A percentile compares a stretch with the other conserved stretches of the same genome.
Conservation (phyloP, 2,329 filamentous ascomycete species). For the Fusarium verticillioides region DNA sequence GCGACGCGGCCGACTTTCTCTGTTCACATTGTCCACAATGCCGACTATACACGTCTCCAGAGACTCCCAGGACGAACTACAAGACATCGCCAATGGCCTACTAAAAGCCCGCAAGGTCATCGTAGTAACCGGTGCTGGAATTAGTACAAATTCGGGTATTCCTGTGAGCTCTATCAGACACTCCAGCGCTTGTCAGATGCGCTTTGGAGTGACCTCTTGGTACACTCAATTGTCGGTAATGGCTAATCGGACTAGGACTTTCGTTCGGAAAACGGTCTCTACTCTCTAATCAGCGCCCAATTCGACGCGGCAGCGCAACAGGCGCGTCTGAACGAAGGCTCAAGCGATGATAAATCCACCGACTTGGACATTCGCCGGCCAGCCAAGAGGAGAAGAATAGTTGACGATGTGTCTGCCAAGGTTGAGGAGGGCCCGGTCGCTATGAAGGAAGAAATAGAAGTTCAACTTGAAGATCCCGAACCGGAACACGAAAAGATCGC, state of each 20-base stretch:
- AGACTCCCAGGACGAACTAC: conserved; percentile 64
- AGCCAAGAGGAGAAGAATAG: conserved; percentile 51
- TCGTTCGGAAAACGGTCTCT: conserved; percentile 77
- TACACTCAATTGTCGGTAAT: background rate
- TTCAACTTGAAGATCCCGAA: conserved; percentile 31
- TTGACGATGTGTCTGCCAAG: conserved; percentile 35
- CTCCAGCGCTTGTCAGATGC: conserved; percentile 17
- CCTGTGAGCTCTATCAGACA: conserved; percentile 60
- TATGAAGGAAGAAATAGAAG: conserved; percentile 41
- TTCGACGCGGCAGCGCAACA: conserved; percentile 65
- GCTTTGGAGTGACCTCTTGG: background rate
- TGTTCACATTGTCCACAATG: conserved; percentile 55
- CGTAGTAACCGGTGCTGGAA: conserved; percentile 77
- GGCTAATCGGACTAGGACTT: conserved; percentile 66
- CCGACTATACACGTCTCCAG: conserved; percentile 67
- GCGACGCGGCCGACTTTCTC: conserved; percentile 43
- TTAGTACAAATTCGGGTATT: conserved; percentile 81
- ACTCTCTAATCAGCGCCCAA: conserved; percentile 76
- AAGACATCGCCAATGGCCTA: conserved; percentile 72
- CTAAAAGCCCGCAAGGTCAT: conserved; percentile 75
- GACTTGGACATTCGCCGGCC: conserved; percentile 35
- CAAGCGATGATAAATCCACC: conserved; percentile 35
- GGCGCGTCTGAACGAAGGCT: conserved; percentile 43
- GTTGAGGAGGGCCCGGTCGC: conserved; percentile 14
- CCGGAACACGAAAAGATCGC: conserved; percentile 26